A percentile compares a stretch with the other conserved stretches of the same genome.
Evolutionary conservation across 1,139 yeast species (phyloP).

Genomic region (Blastobotrys serpentis): DNA sequence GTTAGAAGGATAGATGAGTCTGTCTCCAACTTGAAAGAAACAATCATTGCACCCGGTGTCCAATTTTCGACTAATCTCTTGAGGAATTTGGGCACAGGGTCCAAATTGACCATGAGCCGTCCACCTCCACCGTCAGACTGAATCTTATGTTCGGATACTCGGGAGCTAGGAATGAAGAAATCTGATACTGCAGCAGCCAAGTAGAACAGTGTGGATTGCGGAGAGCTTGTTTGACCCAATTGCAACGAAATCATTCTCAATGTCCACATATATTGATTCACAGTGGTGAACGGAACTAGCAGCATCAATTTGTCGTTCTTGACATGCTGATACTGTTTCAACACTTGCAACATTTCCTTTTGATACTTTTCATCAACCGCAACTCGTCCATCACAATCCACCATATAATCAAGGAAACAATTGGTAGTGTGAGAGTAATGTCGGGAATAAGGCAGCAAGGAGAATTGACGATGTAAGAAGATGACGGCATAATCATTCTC

Average conservation of each 20-base stretch:
- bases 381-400: conserved; percentile 34
- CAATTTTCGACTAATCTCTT: conserved; percentile 85
- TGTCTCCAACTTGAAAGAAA: conserved; percentile 92
- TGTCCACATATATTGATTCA: conserved; percentile 87
- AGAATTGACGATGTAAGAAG: conserved; percentile 87
- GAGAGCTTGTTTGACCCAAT: conserved; percentile 40
- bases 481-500: conserved; percentile 87
- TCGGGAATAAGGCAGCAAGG: conserved; percentile 85
- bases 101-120: conserved; percentile 76
- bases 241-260: conserved; percentile 64
- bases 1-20: conserved; percentile 66
- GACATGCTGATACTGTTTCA: conserved; percentile 63
- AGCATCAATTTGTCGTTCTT: conserved; percentile 59
- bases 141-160: conserved; percentile 89
- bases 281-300: conserved; percentile 87
- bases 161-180: conserved; percentile 82
- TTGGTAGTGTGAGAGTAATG: conserved; percentile 83
- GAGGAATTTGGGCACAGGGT: conserved; percentile 94
- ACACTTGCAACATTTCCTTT: conserved; percentile 60
- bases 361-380: conserved; percentile 59
- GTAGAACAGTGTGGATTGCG: conserved; percentile 57
- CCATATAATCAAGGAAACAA: conserved; percentile 81
- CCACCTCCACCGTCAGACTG: conserved; percentile 73
- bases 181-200: conserved; percentile 98
- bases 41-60: conserved; percentile 95